Percentiles rank a stretch among this genome's conserved stretches.
These are phyloP conservation scores for Kwoniella botswanensis DNA, from an alignment of 768 basidiomycete genomes.

Conservation along the genomic window DNA sequence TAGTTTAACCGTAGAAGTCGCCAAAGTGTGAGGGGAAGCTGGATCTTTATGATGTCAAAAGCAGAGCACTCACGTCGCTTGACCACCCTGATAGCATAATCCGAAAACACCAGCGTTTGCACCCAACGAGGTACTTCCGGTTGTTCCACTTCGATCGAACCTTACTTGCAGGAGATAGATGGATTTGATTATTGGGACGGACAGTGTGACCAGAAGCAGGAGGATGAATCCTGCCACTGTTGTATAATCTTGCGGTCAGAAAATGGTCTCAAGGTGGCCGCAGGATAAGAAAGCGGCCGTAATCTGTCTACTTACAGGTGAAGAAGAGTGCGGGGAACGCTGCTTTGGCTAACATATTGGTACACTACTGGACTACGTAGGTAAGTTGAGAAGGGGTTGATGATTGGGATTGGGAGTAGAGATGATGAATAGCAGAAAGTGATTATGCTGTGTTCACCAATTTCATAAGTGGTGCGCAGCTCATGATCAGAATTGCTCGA, in stretches of 20 bases:
- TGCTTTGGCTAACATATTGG: conserved; percentile 29
- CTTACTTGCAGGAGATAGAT: conserved; percentile 67
- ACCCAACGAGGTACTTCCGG: conserved; percentile 46
- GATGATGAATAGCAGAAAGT: no score
- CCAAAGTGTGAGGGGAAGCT: no score
- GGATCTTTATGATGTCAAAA: no score
- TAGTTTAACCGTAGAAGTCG: no score
- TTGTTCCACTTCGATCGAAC: conserved; percentile 47
- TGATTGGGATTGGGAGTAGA: no score
- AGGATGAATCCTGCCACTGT: conserved; percentile 69
- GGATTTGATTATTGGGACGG: conserved; percentile 72
- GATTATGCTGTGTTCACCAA: no score
- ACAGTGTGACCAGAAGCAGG: conserved; percentile 75
- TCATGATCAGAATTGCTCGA: no score
- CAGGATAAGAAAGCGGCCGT: no score
- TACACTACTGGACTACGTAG: neutral
- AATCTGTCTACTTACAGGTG: conserved; percentile 24
- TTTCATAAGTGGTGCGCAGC: no score
- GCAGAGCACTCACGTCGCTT: conserved; percentile 34
- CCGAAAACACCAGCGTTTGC: conserved; percentile 85
- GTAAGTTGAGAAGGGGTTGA: neutral
- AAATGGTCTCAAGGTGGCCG: neutral
- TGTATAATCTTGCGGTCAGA: neutral
- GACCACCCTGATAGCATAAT: conserved; percentile 66
- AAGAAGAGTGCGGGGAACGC: conserved; percentile 38